These are phyloP conservation scores for Dioscorea cayenensis DNA, from an alignment of 116 monocot genomes.

Conservation along the genomic window DNA sequence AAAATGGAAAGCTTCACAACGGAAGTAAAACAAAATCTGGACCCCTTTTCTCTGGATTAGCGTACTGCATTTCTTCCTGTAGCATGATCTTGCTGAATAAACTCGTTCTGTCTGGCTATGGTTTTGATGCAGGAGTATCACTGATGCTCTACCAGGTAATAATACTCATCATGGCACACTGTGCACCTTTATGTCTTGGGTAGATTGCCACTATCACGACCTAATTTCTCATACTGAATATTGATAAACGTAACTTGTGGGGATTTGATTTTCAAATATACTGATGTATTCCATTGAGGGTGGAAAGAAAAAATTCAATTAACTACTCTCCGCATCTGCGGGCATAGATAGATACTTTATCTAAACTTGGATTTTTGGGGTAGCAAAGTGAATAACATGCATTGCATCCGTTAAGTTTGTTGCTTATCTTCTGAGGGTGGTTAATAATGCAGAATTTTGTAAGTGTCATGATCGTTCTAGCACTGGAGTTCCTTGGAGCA, in stretches of 20 bases:
- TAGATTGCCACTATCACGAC: neutral
- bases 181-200: neutral
- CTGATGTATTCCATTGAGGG: no score
- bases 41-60: slow-evolving; percentile 42
- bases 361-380: no score
- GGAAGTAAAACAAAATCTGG: slow-evolving; percentile 13
- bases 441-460: slow-evolving; percentile 49
- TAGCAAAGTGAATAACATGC: neutral
- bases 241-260: no score
- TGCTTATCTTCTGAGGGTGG: neutral
- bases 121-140: slow-evolving; percentile 67
- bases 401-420: neutral
- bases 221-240: no score
- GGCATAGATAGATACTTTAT: no score
- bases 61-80: slow-evolving; percentile 73
- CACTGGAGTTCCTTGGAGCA: slow-evolving; percentile 20
- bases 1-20: slow-evolving; percentile 18
- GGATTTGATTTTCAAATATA: no score
- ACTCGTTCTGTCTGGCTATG: slow-evolving; percentile 56
- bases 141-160: slow-evolving; percentile 70
- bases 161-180: neutral
- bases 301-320: no score
- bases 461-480: slow-evolving; percentile 29
- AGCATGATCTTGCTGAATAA: slow-evolving; percentile 88
- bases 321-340: no score